Base-by-base conservation (phyloP, 352 stramenopile species). In the Phytophthora podocarpi region DNA sequence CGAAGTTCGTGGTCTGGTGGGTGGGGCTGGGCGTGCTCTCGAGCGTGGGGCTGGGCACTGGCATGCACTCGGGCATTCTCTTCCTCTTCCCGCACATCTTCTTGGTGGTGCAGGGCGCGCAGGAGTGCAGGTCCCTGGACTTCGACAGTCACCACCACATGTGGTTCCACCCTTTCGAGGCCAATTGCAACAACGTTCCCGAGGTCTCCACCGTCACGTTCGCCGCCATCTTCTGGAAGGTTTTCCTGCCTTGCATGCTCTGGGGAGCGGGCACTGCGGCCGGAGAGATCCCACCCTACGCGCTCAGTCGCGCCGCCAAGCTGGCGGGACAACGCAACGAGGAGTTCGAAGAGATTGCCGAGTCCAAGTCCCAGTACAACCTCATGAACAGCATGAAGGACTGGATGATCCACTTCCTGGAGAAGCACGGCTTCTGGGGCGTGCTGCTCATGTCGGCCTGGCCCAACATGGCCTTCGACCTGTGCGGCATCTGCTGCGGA, bases 11-110 rank as follows among this genome's bases (percentile, higher is more conserved):
- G 26, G 84, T 94, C 39, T 98, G 92, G 90, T 98, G 94, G 94
- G 78, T 98, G 42, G 90, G 92, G 1, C 85, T 98, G 20, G 94
- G 94, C 46, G 89, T 98, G 41, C 84, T 98, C 31, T 98, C 93
- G 54, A 97, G 85, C 11, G 90, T 98, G n/a, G 94, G 94, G 7
- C 85, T 98, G 30, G 94, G 94, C 54, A 97, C 89, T 18, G 94
- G 94, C 42, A 96, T 98, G 80, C 94, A 98, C 76, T 97, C 89
- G 54, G 92, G 92, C 58, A 95, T 98, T 39, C 76, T 98, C 11
- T 98, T 98, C 66, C 74, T 98, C 10, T 97, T 98, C 75, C 94
- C 94, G 32, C 94, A 98, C 73, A 98, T 98, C 47, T 97, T 98
- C 72, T 72, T 96, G 49, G 92, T 98, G 31, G 88, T 97, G 23